Evolutionary conservation across 768 basidiomycete species (phyloP), one percentile per base, ranked within the genome.

Genomic region (Pleurotus eryngii): DNA sequence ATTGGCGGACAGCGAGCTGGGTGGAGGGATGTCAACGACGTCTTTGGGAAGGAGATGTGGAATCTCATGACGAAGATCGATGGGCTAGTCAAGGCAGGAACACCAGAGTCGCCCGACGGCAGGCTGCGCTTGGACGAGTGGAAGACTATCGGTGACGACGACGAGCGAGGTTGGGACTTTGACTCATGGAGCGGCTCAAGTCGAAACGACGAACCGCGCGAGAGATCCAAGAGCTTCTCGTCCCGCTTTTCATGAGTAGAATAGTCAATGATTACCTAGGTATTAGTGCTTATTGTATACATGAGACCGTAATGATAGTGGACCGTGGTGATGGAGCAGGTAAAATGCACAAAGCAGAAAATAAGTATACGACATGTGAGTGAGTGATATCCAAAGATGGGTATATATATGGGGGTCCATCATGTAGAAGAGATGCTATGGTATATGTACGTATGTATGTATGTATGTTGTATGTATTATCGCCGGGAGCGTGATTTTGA

Each of bases 401-500:
- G 55, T 56, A 56, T 56, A 56, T 56, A 56, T 35, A 35, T 0
- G 30, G 30, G 30, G 30, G 30, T 35, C 30, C 30, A 35, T 35
- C 30, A 3, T 35, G 30, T 35, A 11, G 30, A 35, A 35, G 30
- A 35, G 30, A 35, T 35, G 30, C 30, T 35, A 35, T 35, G 30
- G 30, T 35, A 35, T 35, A 35, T 9, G 30, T 35, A 35, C 11
- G 30, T 35, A 35, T 35, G 30, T 35, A 35, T 35, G 30, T 35
- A 35, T 35, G 30, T 35, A 35, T 35, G 30, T 35, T 11, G 30
- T 22, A 53, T 61, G 39, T 72, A 65, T 62, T 62, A 74, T 57
- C 79, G 80, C 57, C 83, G 80, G 40, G 76, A 77, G 61, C 84
- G 82, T 59, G 81, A 81, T 68, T 85, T 86, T 39, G 81, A 77